Evolutionary conservation across 768 basidiomycete species (phyloP).

Genomic region (Tubosaeta sp.): DNA sequence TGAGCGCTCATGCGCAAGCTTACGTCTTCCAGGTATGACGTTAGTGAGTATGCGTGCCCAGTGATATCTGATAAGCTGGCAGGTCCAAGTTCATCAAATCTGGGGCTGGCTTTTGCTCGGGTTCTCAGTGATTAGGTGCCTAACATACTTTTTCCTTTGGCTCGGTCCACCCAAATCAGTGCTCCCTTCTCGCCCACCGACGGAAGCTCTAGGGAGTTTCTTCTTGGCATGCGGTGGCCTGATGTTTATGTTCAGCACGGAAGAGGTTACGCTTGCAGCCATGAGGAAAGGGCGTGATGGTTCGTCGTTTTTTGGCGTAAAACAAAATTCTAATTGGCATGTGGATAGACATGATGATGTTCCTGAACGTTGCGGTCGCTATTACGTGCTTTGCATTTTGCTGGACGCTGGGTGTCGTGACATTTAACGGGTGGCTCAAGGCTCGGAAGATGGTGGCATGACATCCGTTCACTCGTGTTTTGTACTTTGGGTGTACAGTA

Average conservation of each 20-base stretch:
- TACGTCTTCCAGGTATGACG: slow-evolving; percentile 79
- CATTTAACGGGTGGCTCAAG: slow-evolving; percentile 80
- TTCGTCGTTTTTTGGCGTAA: slow-evolving; percentile 26
- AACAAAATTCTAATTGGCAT: slow-evolving; percentile 4
- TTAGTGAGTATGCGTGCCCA: background rate
- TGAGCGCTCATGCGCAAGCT: slow-evolving; percentile 87
- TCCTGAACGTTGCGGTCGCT: slow-evolving; percentile 79
- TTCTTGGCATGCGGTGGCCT: slow-evolving; percentile 86
- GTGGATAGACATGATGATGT: slow-evolving; percentile 78
- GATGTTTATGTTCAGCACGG: slow-evolving; percentile 84
- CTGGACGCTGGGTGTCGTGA: slow-evolving; percentile 74
- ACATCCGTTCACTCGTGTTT: background rate
- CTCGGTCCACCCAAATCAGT: slow-evolving; percentile 75
- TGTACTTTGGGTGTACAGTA: background rate
- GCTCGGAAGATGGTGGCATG: slow-evolving; percentile 31
- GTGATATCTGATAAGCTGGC: slow-evolving; percentile 7
- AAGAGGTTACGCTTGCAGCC: slow-evolving; percentile 85
- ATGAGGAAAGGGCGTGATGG: slow-evolving; percentile 90
- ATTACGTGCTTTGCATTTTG: slow-evolving; percentile 83
- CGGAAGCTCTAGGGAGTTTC: slow-evolving; percentile 86
- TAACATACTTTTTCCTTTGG: slow-evolving; percentile 96
- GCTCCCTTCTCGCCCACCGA: slow-evolving; percentile 90
- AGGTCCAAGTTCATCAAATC: slow-evolving; percentile 85
- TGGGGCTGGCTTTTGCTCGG: slow-evolving; percentile 88
- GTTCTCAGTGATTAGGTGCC: slow-evolving; percentile 72